Evolutionary conservation across 2,329 filamentous ascomycete species (phyloP).

Genomic region (Neofusicoccum umdonicola): DNA sequence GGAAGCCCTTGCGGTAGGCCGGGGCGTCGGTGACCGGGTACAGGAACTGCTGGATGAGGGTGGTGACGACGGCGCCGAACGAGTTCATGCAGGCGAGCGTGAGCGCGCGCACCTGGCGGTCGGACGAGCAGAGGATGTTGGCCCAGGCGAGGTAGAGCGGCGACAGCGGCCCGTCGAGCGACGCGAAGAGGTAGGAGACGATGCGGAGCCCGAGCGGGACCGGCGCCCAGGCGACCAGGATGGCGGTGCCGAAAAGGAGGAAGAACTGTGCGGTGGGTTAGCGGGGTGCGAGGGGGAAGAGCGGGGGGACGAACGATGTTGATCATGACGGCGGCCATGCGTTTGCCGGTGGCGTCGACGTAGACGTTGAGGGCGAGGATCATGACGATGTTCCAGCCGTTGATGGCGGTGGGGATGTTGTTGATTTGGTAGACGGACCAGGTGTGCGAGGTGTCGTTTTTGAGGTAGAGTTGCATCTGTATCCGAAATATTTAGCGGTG

Average conservation of each 20-base stretch:
- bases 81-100: slow-evolving; percentile 39
- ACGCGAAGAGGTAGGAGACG: slow-evolving; percentile 37
- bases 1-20: neutral
- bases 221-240: neutral
- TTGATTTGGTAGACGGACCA: slow-evolving; percentile 5
- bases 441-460: neutral
- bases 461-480: slow-evolving; percentile 11
- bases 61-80: slow-evolving; percentile 21
- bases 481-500: neutral
- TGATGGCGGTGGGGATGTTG: slow-evolving; percentile 9
- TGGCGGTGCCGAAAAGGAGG: neutral
- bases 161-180: slow-evolving; percentile 35
- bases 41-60: neutral
- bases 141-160: slow-evolving; percentile 38
- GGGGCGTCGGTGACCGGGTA: neutral
- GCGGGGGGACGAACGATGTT: slow-evolving; percentile 23
- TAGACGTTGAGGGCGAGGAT: slow-evolving; percentile 12
- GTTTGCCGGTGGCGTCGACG: slow-evolving; percentile 33
- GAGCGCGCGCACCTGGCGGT: slow-evolving; percentile 36
- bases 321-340: slow-evolving; percentile 32
- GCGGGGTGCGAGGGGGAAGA: neutral
- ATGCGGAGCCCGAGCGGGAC: slow-evolving; percentile 28
- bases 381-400: neutral
- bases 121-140: slow-evolving; percentile 34
- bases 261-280: neutral